A percentile compares a stretch with the other conserved stretches of the same genome.
Conservation (phyloP, 768 basidiomycete genomes). For the Russula sp. region DNA sequence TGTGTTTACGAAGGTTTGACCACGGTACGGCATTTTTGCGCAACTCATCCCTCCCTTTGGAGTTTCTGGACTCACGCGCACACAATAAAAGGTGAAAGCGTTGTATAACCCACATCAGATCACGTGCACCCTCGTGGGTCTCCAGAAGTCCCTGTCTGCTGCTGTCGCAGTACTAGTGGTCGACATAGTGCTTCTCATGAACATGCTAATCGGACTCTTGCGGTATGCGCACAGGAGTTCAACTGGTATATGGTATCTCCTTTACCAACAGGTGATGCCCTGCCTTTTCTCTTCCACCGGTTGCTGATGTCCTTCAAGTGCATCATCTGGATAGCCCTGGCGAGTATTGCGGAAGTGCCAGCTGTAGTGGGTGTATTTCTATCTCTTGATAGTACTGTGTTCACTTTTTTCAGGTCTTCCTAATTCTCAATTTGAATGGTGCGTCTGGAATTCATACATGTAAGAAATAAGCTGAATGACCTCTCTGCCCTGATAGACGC, state of each 20-base stretch:
- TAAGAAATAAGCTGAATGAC: not conserved
- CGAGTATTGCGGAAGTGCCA: not conserved
- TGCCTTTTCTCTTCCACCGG: not conserved
- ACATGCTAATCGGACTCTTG: not conserved
- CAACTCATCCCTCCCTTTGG: not conserved
- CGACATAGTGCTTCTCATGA: not conserved
- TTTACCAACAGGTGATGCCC: slow-evolving; percentile 5
- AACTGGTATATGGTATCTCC: not conserved
- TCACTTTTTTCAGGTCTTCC: slow-evolving; percentile 2
- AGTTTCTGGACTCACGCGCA: not conserved
- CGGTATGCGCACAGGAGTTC: not conserved
- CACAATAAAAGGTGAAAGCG: not conserved
- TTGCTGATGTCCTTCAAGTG: not conserved
- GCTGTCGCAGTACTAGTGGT: not conserved
- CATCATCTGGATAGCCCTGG: not conserved
- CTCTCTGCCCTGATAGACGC: slow-evolving; percentile 1
- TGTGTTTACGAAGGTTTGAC: not conserved
- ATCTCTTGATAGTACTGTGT: not conserved
- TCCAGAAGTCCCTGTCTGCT: not conserved
- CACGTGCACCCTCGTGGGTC: not conserved
- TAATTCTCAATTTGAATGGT: slow-evolving; percentile 12
- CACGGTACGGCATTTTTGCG: not conserved
- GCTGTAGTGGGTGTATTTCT: not conserved
- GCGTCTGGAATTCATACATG: not conserved
- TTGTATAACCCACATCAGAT: not conserved